These are phyloP conservation scores for Verticillium isaacii DNA, from an alignment of 2,329 filamentous ascomycete genomes.

Conservation along the genomic window DNA sequence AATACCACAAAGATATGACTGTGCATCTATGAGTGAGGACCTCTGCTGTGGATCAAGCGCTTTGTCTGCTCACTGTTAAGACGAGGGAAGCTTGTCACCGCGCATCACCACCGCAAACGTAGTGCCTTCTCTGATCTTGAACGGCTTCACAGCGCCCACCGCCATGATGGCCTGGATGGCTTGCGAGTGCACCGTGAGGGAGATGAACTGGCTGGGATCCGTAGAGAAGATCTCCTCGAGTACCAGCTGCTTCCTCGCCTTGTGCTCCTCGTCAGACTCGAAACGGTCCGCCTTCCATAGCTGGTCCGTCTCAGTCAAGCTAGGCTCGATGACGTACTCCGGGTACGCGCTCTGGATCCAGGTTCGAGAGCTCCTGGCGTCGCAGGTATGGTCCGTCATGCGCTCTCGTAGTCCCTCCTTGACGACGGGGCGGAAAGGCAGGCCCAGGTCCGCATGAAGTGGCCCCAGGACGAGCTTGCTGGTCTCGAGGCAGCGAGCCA, in stretches of 20 bases:
- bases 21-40: too few relatives aligned
- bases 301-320: constrained; percentile 50
- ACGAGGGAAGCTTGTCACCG: constrained; percentile 17
- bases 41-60: too few relatives aligned
- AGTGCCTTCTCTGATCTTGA: constrained; percentile 41
- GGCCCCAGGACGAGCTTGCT: constrained; percentile 44
- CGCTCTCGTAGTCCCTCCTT: constrained; percentile 57
- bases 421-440: constrained; percentile 43
- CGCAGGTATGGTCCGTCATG: constrained; percentile 57
- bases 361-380: constrained; percentile 43
- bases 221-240: constrained; percentile 42
- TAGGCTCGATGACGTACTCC: constrained; percentile 44
- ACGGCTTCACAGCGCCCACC: constrained; percentile 39
- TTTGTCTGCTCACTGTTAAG: too few relatives aligned
- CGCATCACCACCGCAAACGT: constrained; percentile 53
- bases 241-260: constrained; percentile 32
- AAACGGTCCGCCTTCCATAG: constrained; percentile 42
- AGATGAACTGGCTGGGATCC: constrained; percentile 35
- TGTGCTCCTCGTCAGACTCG: constrained; percentile 45
- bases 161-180: constrained; percentile 36
- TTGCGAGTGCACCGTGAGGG: constrained; percentile 45
- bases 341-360: constrained; percentile 47
- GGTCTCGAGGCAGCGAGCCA: constrained; percentile 55
- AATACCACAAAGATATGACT: not conserved
- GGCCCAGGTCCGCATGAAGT: constrained; percentile 28